A percentile compares a stretch with the other conserved stretches of the same genome.
These are phyloP conservation scores for Fusarium sp. DNA, from an alignment of 2,329 filamentous ascomycete genomes.

Conservation along the genomic window DNA sequence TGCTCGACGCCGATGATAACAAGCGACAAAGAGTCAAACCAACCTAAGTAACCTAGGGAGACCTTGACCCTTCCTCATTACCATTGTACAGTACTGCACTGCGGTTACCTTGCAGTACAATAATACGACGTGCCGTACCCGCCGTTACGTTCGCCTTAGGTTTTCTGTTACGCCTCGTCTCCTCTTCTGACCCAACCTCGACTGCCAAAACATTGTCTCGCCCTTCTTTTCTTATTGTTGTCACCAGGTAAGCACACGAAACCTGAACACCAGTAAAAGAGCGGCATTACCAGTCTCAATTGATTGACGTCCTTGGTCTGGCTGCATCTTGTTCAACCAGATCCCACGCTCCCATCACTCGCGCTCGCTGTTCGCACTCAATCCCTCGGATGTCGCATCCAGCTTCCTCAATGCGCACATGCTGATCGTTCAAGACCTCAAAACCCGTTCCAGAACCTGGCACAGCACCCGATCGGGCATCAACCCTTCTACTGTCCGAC, in stretches of 20 bases:
- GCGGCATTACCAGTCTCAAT: conserved; percentile 14
- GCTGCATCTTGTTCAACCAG: conserved; percentile 11
- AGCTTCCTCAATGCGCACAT: conserved; percentile 54
- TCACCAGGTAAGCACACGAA: conserved; percentile 41
- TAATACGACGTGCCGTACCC: conserved; percentile 17
- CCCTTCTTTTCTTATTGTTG: conserved; percentile 13
- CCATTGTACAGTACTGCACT: conserved; percentile 1
- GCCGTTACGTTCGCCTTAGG: conserved; percentile 18
- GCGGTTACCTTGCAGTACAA: conserved; percentile 15
- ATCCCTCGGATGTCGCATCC: conserved; percentile 30
- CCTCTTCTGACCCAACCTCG: conserved; percentile 28
- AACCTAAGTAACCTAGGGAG: conserved; percentile 21
- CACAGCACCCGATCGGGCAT: conserved; percentile 53
- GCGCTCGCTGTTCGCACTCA: conserved; percentile 11
- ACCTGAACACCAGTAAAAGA: conserved; percentile 10
- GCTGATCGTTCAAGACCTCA: conserved; percentile 69
- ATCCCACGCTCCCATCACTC: conserved; percentile 6
- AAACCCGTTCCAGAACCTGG: conserved; percentile 60
- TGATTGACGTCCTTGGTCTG: conserved; percentile 19
- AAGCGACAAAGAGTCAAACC: conserved; percentile 28
- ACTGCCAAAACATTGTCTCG: conserved; percentile 28
- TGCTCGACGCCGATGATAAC: conserved; percentile 28
- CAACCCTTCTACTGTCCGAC: conserved; percentile 56
- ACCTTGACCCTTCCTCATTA: conserved; percentile 19
- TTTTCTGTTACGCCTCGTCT: conserved; percentile 25